A percentile compares a stretch with the other conserved stretches of the same genome.
These are phyloP conservation scores for Penicillium sp. DNA, from an alignment of 2,329 filamentous ascomycete genomes.

Conservation along the genomic window DNA sequence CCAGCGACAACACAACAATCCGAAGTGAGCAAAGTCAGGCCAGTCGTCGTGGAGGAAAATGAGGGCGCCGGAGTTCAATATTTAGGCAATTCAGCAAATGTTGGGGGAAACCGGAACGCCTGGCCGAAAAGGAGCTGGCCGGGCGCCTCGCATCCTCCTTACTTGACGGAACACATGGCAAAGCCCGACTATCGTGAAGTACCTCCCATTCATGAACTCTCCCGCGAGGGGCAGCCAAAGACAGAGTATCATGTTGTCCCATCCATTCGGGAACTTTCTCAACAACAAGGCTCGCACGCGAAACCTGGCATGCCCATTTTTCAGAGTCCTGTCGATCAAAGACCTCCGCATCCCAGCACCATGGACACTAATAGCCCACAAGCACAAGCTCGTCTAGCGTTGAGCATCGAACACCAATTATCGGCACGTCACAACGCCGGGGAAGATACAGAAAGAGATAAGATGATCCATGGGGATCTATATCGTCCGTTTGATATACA, in stretches of 20 bases:
- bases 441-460: constrained; percentile 71
- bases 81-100: constrained; percentile 37
- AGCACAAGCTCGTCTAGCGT: constrained; percentile 41
- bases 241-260: constrained; percentile 39
- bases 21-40: constrained; percentile 45
- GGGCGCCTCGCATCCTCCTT: constrained; percentile 32
- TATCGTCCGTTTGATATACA: constrained; percentile 77
- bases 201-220: constrained; percentile 37
- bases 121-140: constrained; percentile 42
- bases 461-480: constrained; percentile 77
- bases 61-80: constrained; percentile 36
- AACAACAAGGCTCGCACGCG: constrained; percentile 33
- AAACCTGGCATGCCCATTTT: constrained; percentile 36
- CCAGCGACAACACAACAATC: constrained; percentile 30
- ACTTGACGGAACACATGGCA: constrained; percentile 34
- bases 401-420: constrained; percentile 39
- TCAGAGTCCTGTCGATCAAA: constrained; percentile 34
- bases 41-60: constrained; percentile 45
- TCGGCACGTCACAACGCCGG: constrained; percentile 38
- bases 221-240: constrained; percentile 34
- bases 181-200: constrained; percentile 40
- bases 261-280: constrained; percentile 37
- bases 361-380: constrained; percentile 40
- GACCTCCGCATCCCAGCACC: constrained; percentile 29
- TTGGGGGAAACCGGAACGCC: constrained; percentile 29